Evolutionary conservation across 805 yeast genomes (phyloP), one percentile per base, ranked within the genome.

Genomic region (Yarrowia bubula): DNA sequence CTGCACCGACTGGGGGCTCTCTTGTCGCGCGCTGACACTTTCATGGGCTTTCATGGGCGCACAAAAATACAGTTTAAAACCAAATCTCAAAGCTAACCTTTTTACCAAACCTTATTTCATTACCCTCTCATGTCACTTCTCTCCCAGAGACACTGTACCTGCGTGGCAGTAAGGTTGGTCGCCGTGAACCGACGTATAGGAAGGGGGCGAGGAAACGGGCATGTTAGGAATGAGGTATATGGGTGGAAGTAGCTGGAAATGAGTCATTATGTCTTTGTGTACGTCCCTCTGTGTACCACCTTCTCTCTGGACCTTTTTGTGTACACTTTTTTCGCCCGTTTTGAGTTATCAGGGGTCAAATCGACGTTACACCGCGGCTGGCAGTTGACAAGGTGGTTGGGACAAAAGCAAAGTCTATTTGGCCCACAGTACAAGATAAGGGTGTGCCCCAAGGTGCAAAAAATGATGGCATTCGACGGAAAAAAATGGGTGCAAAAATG

Each of bases 351-450:
- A 51, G 58, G 58, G 58, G 58, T 51, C 58, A 37, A 35, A 51
- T 51, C 58, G 58, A 51, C 58, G 58, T 51, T 51, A 51, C 58
- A 51, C 58, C 58, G 58, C 58, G 58, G 58, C 58, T 51, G 55
- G 41, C 10, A 8, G 9, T 2, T 8, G 42, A 38, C 8, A 10
- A n/a, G 17, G 42, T 11, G 15, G 14, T 7, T 14, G 15, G 14
- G 15, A 38, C 8, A 38, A 13, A 35, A 35, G 13, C 4, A 35
- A 35, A 22, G 28, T 3, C 5, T 22, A 22, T 22, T 22, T 22
- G 28, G 28, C n/a, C n/a, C n/a, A n/a, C n/a, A n/a, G n/a, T n/a
- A 9, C 8, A 17, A 15, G 33, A 31, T 31, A 31, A 46, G 31
- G 37, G n/a, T n/a, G n/a, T n/a, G n/a, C n/a, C n/a, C n/a, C 50